Conservation (phyloP, 306 rosid genomes). For the Clitoria ternatea region DNA sequence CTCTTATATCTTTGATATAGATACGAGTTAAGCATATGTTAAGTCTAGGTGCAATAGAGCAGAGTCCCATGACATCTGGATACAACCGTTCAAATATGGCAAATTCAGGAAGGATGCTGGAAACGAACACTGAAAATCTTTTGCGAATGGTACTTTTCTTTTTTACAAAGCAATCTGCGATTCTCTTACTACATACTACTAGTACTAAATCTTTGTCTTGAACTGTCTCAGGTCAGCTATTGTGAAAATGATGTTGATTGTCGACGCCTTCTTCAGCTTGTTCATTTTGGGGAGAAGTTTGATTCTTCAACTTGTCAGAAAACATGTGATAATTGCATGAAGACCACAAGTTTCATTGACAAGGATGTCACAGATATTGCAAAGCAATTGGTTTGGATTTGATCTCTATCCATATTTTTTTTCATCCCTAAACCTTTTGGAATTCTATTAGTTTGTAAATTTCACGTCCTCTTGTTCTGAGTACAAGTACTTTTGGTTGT, state of each 20-base stretch:
- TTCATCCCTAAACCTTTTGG: background rate
- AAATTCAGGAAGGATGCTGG: constrained; percentile 75
- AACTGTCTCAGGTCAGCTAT: constrained; percentile 75
- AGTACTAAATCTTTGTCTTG: constrained; percentile 15
- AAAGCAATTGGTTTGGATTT: constrained; percentile 79
- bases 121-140: constrained; percentile 88
- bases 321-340: constrained; percentile 95
- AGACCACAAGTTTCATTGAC: constrained; percentile 56
- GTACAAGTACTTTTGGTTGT: constrained; percentile 25
- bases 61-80: constrained; percentile 55
- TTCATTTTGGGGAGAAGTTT: constrained; percentile 92
- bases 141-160: constrained; percentile 67
- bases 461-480: constrained; percentile 9
- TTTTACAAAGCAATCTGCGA: background rate
- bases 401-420: constrained; percentile 15
- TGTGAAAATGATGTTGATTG: constrained; percentile 94
- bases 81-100: constrained; percentile 51
- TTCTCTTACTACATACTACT: background rate
- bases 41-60: constrained; percentile 73
- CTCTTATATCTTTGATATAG: constrained; percentile 40
- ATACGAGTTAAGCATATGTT: constrained; percentile 89
- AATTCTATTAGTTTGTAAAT: constrained; percentile 17
- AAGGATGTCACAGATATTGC: constrained; percentile 83
- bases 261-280: constrained; percentile 82
- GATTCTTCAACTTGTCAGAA: constrained; percentile 77